Evolutionary conservation across 352 stramenopile species (phyloP), one percentile per base, ranked within the genome.

Genomic region (Phytopythium vexans): DNA sequence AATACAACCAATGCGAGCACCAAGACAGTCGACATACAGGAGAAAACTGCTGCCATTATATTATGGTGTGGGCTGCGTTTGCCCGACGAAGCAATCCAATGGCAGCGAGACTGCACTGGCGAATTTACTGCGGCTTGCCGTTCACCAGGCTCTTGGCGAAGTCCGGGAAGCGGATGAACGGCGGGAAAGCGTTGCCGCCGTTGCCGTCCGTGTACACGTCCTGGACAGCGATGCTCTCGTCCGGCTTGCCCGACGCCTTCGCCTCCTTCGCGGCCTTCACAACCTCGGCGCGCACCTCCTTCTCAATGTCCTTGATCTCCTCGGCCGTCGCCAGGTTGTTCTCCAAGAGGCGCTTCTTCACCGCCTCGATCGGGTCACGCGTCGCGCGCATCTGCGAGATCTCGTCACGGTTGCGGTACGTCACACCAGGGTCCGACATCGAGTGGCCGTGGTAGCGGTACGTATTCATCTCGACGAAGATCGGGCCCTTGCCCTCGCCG

Each of bases 381-480:
- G 97, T 98, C 37, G 96, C 92, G 65, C 97, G 91, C 64, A 99
- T 99, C 68, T 98, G 89, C 64, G 94, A 97, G 73, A 99, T 99
- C 81, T 99, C 98, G 58, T 99, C 98, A 63, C 97, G 93, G 81
- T 98, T 99, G 64, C 98, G 96, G 88, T 99, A 99, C 44, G 97
- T 99, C 40, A 98, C 98, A 54, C 98, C 98, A 10, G 98, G 97
- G 85, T 99, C 97, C 46, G 94, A 99, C 97, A 99, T 99, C 68
- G 94, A 99, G 82, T 99, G 97, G 54, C 98, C 98, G 77, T 99
- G 97, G 91, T 99, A 99, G 56, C 97, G 94, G 82, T 99, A 99
- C 54, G 97, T 99, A 82, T 97, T 99, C 90, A 99, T 97, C 80
- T 99, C 97, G 12, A 99, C 84, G 74, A 99, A 99, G 69, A 99